Conservation (phyloP, 306 rosid genomes). For the Comarum palustre region DNA sequence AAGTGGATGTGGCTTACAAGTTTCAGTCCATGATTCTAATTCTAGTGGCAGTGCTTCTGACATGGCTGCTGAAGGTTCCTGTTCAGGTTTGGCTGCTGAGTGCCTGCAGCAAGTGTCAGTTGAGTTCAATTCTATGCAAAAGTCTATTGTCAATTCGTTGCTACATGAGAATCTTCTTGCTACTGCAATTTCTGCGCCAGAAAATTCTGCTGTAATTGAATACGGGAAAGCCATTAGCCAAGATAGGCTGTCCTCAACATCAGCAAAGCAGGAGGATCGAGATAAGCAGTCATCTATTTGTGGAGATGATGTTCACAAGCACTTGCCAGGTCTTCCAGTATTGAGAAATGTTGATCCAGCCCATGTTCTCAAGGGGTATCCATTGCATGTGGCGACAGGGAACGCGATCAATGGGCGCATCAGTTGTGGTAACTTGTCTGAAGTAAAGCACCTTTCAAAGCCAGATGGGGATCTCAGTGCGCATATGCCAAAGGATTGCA, state of each 20-base stretch:
- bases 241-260: constrained; percentile 47
- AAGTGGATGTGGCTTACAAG: constrained; percentile 31
- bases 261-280: constrained; percentile 38
- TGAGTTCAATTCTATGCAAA: constrained; percentile 35
- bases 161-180: constrained; percentile 31
- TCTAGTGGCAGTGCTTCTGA: constrained; percentile 37
- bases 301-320: constrained; percentile 40
- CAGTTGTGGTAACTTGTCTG: constrained; percentile 37
- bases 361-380: constrained; percentile 50
- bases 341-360: constrained; percentile 33
- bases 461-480: constrained; percentile 25
- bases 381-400: constrained; percentile 38
- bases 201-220: constrained; percentile 31
- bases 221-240: constrained; percentile 41
- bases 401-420: constrained; percentile 48
- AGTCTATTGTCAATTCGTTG: constrained; percentile 29
- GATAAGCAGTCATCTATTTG: constrained; percentile 34
- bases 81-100: constrained; percentile 50
- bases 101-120: constrained; percentile 27
- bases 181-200: constrained; percentile 37
- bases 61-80: constrained; percentile 40
- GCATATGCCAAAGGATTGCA: constrained; percentile 13
- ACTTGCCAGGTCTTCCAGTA: constrained; percentile 26
- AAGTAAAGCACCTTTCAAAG: constrained; percentile 22
- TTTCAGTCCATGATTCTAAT: constrained; percentile 42